Evolutionary conservation across 495 filamentous ascomycete genomes (phyloP).

Genomic region (Lophiotrema nucula): DNA sequence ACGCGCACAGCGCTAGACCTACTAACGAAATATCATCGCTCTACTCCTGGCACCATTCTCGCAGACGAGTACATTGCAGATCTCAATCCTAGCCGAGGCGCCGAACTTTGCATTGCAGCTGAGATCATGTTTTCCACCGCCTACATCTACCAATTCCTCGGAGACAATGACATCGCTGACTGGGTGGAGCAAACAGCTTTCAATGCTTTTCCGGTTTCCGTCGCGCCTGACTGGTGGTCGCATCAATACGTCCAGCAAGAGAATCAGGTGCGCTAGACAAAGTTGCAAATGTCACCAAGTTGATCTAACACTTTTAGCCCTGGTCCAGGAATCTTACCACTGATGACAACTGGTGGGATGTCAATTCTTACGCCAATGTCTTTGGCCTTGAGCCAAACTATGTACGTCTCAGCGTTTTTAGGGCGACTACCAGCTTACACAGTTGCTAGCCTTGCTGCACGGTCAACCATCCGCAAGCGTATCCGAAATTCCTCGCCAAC

Average conservation of each 20-base stretch:
- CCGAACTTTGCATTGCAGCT: constrained; percentile 31
- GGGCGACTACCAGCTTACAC: constrained; percentile 51
- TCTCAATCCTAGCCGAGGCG: constrained; percentile 32
- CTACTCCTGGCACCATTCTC: constrained; percentile 34
- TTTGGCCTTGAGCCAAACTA: no score
- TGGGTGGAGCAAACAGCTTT: constrained; percentile 57
- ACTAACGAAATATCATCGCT: constrained; percentile 49
- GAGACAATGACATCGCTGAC: constrained; percentile 56
- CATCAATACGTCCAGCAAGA: constrained; percentile 60
- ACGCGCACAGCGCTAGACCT: constrained; percentile 49
- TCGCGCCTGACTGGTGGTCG: constrained; percentile 60
- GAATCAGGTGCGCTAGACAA: no score
- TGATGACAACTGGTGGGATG: no score
- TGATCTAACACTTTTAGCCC: no score
- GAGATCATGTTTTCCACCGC: constrained; percentile 39
- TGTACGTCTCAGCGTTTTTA: no score
- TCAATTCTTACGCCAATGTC: no score
- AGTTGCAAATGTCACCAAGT: no score
- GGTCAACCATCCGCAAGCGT: constrained; percentile 62
- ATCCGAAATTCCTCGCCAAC: constrained; percentile 55
- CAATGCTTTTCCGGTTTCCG: constrained; percentile 57
- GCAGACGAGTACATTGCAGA: constrained; percentile 38
- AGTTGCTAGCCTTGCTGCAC: constrained; percentile 55
- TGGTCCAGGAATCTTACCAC: no score
- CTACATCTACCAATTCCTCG: constrained; percentile 43